phyloP scores from a whole-genome alignment of 140 eudicot species.

The Senecio squalidus region DNA sequence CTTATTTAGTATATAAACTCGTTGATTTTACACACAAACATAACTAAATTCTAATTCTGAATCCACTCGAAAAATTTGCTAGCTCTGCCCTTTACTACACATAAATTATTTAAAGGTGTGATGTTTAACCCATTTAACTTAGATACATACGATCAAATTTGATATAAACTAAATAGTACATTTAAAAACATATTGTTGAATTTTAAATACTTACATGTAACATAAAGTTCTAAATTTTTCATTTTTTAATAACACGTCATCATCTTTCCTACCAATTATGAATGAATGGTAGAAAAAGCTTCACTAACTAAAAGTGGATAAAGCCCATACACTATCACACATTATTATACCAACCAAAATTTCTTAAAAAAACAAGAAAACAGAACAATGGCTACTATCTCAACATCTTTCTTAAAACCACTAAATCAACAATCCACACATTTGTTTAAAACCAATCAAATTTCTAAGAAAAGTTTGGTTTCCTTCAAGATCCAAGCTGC shows the following conservation, averaged over 20 bases:
- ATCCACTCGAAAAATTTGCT: too few relatives aligned
- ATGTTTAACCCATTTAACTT: too few relatives aligned
- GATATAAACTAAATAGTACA: not conserved
- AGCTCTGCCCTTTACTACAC: too few relatives aligned
- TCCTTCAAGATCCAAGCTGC: slow-evolving; percentile 67
- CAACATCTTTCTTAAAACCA: slow-evolving; percentile 30
- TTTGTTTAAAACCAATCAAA: slow-evolving; percentile 21
- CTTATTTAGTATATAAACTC: too few relatives aligned
- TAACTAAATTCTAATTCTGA: too few relatives aligned
- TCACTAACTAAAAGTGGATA: slow-evolving; percentile 10
- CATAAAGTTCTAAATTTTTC: not conserved
- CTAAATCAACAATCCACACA: slow-evolving; percentile 13
- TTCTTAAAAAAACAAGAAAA: not conserved
- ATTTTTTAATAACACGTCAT: slow-evolving; percentile 2
- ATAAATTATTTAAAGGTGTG: too few relatives aligned
- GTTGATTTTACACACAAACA: too few relatives aligned
- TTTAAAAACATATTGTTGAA: not conserved
- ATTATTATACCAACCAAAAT: slow-evolving; percentile 7
- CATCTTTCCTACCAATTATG: slow-evolving; percentile 13
- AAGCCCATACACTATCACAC: slow-evolving; percentile 7
- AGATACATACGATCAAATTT: too few relatives aligned
- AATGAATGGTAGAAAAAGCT: slow-evolving; percentile 26
- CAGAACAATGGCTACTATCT: slow-evolving; percentile 30
- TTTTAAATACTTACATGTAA: too few relatives aligned
- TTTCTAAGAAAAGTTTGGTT: slow-evolving; percentile 17